Percentiles rank a stretch among this genome's conserved stretches.
phyloP scores from a whole-genome alignment of 2,329 filamentous ascomycete species.

The Celoporthe dispersa region DNA sequence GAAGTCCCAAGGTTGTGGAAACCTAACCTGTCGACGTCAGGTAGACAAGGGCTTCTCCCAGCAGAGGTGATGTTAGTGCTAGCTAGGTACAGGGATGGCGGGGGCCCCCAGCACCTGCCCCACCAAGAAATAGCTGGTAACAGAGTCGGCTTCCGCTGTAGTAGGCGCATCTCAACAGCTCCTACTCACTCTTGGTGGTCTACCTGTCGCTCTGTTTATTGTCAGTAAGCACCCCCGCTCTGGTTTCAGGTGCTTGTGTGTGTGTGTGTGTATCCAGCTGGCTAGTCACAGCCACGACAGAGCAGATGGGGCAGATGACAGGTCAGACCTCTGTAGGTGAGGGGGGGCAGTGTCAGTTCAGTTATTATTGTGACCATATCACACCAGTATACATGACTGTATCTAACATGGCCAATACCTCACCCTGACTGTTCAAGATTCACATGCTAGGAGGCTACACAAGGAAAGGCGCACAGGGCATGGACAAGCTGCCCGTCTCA shows the following conservation, averaged over 20 bases:
- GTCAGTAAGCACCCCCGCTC: background rate
- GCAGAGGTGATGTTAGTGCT: background rate
- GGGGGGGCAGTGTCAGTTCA: too few species aligned
- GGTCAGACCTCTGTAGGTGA: background rate
- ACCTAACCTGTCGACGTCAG: background rate
- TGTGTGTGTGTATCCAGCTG: background rate
- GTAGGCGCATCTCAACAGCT: background rate
- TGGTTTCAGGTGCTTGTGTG: background rate
- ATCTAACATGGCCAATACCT: background rate
- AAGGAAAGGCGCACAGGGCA: too few species aligned
- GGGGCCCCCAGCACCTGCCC: background rate
- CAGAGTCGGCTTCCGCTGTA: too few species aligned
- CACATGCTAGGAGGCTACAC: too few species aligned
- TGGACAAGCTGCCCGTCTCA: background rate
- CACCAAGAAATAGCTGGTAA: too few species aligned
- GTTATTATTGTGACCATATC: background rate
- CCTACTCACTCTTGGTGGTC: background rate
- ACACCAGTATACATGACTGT: background rate
- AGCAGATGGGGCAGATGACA: background rate
- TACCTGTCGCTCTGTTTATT: background rate
- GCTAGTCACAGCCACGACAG: background rate
- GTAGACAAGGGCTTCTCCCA: background rate
- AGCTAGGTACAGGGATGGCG: background rate
- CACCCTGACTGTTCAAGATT: background rate
- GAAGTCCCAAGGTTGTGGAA: background rate